Base-by-base conservation (phyloP, 2,329 filamentous ascomycete genomes). In the Mycosphaerella sp. region DNA sequence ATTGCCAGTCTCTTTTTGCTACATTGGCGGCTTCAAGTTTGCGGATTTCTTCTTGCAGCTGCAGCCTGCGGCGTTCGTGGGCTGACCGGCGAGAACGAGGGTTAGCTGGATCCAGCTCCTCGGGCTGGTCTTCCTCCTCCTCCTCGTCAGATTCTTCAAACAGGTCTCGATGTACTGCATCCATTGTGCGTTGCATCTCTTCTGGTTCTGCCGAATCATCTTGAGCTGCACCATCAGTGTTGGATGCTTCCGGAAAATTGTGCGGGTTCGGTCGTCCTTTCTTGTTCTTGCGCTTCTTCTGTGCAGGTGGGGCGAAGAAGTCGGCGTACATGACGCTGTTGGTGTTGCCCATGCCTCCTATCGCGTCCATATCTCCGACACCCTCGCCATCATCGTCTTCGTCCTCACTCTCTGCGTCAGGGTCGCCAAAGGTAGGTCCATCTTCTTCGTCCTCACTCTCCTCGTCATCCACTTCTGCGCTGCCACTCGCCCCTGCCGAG, bases 251-350 rank as follows among this genome's bases (percentile, higher is more conserved):
- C 6, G 72, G 73, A 50, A 75, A 75, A 62, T 76, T 77, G 64
- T 75, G 74, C 8, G 78, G 77, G 62, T 82, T 81, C 1, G 78
- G 79, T 14, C 80, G 73, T 39, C 78, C 77, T 52, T 74, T 74
- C 61, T 76, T 78, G 56, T 79, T 81, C 51, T 67, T 67, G 54
- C 78, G 78, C 58, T 74, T 76, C 71, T 93, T 95, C 63, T 81
- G 83, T 17, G 85, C 80, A 9, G 91, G 92, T 8, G 89, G 88
- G 2, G 87, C 89, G 66, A 96, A 97, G 74, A 96, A 97, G 70
- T 97, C 90, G 57, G 85, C 84, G 72, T 95, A 97, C 73, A 85
- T 89, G 65, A 96, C 78, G 58, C 91, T 86, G 68, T 95, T 95
- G 47, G 91, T 90, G 64, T 95, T 95, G 59, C 78, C 76, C 59